Conservation (phyloP, 2,329 filamentous ascomycete species). For the Monilinia laxa region DNA sequence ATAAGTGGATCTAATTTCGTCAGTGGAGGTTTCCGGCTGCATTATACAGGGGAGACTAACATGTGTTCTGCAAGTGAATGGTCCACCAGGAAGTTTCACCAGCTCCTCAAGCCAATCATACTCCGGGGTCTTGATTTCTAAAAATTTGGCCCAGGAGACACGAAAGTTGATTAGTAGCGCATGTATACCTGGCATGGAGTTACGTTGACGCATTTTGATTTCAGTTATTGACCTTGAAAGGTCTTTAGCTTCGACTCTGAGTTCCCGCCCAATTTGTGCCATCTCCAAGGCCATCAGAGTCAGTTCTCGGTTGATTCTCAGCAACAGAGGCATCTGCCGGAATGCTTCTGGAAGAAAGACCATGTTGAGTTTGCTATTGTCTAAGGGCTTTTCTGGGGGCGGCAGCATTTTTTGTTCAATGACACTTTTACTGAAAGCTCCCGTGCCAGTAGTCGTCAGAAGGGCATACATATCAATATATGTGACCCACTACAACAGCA, state of each 20-base stretch:
- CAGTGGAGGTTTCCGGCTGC: not conserved
- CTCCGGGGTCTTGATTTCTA: not conserved
- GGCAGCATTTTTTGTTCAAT: conserved; percentile 49
- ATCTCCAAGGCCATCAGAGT: conserved; percentile 31
- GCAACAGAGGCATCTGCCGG: not conserved
- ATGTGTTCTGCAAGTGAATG: conserved; percentile 12
- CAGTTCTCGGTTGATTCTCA: conserved; percentile 32
- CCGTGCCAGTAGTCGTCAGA: conserved; percentile 51
- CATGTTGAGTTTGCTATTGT: not conserved
- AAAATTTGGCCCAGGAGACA: not conserved
- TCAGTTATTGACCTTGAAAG: not conserved
- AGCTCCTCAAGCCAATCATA: conserved; percentile 3
- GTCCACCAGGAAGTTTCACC: not conserved
- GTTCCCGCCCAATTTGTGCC: conserved; percentile 30
- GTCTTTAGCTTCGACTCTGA: conserved; percentile 27
- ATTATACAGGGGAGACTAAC: not conserved
- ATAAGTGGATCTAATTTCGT: conserved; percentile 43
- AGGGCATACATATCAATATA: conserved; percentile 56
- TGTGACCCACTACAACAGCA: conserved; percentile 45
- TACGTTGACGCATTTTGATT: not conserved
- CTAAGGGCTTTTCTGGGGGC: conserved; percentile 31
- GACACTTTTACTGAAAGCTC: conserved; percentile 51
- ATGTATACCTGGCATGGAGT: not conserved
- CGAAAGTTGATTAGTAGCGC: not conserved
- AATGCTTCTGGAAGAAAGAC: not conserved